These are phyloP conservation scores for Sophora flavescens DNA, from an alignment of 306 rosid species.

Conservation along the genomic window DNA sequence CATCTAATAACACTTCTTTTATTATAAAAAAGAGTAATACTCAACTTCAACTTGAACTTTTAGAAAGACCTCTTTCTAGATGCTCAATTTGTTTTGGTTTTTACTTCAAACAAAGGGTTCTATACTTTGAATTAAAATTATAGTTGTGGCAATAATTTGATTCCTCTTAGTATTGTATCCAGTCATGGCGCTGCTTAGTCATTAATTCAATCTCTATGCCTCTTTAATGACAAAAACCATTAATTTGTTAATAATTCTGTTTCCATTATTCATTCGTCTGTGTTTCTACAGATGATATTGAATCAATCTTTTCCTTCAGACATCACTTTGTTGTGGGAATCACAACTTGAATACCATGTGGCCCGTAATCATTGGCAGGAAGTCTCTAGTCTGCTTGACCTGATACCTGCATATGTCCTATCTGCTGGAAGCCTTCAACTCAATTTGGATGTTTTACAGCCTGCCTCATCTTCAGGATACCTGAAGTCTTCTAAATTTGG, in stretches of 20 bases:
- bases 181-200: conserved; percentile 12
- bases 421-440: conserved; percentile 83
- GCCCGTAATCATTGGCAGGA: conserved; percentile 81
- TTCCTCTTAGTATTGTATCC: conserved; percentile 10
- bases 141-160: conserved; percentile 26
- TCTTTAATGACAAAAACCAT: conserved; percentile 2
- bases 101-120: conserved; percentile 22
- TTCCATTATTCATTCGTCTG: conserved; percentile 39
- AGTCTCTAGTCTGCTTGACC: conserved; percentile 73
- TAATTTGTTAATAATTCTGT: neutral
- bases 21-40: neutral
- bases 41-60: conserved; percentile 32
- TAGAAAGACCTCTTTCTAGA: conserved; percentile 26
- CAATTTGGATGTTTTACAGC: conserved; percentile 74
- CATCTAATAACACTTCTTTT: neutral
- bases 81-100: conserved; percentile 36
- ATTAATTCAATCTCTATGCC: conserved; percentile 17
- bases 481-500: conserved; percentile 66
- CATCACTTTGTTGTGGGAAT: conserved; percentile 82
- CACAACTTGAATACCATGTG: conserved; percentile 83
- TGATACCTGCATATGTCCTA: conserved; percentile 66
- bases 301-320: conserved; percentile 67
- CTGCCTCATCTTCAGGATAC: conserved; percentile 62
- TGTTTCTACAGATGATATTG: conserved; percentile 75
- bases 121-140: conserved; percentile 10